Conservation (phyloP, 768 basidiomycete genomes). For the Kwoniella newhampshirensis region DNA sequence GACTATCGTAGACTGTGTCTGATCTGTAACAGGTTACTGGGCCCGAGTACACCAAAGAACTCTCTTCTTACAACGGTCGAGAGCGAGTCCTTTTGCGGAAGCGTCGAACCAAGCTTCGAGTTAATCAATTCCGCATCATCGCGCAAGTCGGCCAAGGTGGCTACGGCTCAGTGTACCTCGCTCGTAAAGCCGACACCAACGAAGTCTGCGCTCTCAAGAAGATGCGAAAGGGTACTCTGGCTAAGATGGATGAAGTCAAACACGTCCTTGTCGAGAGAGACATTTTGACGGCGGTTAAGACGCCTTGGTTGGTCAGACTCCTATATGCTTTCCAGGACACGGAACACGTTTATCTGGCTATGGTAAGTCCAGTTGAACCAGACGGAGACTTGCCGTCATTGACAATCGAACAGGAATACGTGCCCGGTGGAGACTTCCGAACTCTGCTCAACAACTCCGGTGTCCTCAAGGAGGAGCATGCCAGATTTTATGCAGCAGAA, state of each 20-base stretch:
- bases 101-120: slow-evolving; percentile 83
- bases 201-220: slow-evolving; percentile 97
- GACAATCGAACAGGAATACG: slow-evolving; percentile 66
- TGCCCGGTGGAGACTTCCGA: slow-evolving; percentile 96
- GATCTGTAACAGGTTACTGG: slow-evolving; percentile 35
- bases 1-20: no score
- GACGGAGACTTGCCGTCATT: slow-evolving; percentile 1
- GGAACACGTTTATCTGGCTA: slow-evolving; percentile 87
- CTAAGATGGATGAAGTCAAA: slow-evolving; percentile 99
- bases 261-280: slow-evolving; percentile 97
- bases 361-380: slow-evolving; percentile 57
- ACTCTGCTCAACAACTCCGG: slow-evolving; percentile 97
- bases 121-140: slow-evolving; percentile 97
- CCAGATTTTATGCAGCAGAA: slow-evolving; percentile 93
- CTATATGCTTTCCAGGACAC: slow-evolving; percentile 97
- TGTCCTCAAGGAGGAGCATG: slow-evolving; percentile 94
- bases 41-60: slow-evolving; percentile 62
- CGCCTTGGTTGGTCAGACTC: slow-evolving; percentile 91
- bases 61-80: slow-evolving; percentile 87
- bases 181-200: slow-evolving; percentile 89
- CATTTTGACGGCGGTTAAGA: slow-evolving; percentile 94
- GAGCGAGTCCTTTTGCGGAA: slow-evolving; percentile 90
- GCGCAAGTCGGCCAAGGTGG: slow-evolving; percentile 99
- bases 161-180: slow-evolving; percentile 95
- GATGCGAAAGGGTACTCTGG: slow-evolving; percentile 89